Evolutionary conservation across 495 filamentous ascomycete species (phyloP), one percentile per base, ranked within the genome.

Genomic region (Baudoinia panamericana): DNA sequence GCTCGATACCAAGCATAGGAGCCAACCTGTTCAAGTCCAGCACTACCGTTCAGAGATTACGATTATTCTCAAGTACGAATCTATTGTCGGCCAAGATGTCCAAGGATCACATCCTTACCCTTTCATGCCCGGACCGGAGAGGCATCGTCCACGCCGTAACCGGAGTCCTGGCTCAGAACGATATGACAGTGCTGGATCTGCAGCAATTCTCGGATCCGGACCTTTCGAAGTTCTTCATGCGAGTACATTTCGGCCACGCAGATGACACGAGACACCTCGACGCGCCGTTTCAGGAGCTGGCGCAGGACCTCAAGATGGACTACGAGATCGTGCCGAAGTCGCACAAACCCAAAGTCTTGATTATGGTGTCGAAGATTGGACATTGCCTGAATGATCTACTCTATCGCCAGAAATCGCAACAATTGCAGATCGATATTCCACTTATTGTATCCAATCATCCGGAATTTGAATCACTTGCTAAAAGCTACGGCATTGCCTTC

Each of bases 361-460:
- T 84, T 66, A 82, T 84, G 77, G 78, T 83, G 45, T 80, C 75
- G 40, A 84, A 84, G 63, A 82, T 80, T 52, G 80, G 80, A 29
- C 78, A 83, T 63, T 84, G 80, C 57, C 64, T 84, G 38, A 82
- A 84, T 58, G 80, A 84, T 55, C 63, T 84, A n/a, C 69, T 84
- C 11, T 84, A 79, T 72, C 72, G 80, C 30, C 67, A 73, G 43
- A 67, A 67, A 4, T 77, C 70, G 30, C 65, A 66, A 42, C 70
- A 75, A 55, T 65, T 84, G 11, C 67, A 68, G 54, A 73, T 84
- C 48, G 78, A 82, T 13, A 63, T 83, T 36, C 75, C 78, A 12
- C 50, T 82, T 29, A 70, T 77, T 38, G 71, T 84, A 30, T 81
- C 76, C 43, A 84, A 84, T 61, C 80, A 84, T 54, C 69, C 76